Evolutionary conservation across 2,329 filamentous ascomycete species (phyloP), one percentile per base, ranked within the genome.

Genomic region (Pseudocercospora vitis): DNA sequence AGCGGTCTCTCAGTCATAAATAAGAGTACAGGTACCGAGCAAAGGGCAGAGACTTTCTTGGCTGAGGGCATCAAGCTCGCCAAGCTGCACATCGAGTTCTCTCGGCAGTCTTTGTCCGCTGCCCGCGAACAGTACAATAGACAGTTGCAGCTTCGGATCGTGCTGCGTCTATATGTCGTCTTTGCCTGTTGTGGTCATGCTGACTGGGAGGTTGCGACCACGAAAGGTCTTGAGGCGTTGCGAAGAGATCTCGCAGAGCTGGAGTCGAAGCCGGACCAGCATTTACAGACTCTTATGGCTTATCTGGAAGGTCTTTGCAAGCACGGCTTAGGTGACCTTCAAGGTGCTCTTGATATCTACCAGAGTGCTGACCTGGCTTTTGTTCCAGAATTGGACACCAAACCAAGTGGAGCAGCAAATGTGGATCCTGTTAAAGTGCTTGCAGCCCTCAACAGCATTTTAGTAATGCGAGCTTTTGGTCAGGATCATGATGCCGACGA

Each of bases 301-400:
- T 96, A 96, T 70, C 81, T 96, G 14, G 77, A 80, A 0, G 91
- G 87, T 0, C 81, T 88, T 6, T 87, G 90, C 62, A 77, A 84
- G 48, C 92, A 96, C 73, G 88, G 86, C 14, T 85, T 80, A 4
- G 91, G 90, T 12, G 79, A 90, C 58, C 77, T 94, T 1, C 74
- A 81, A n/a, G 73, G 75, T 2, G 91, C 92, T 3, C 73, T 91
- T 11, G 63, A 75, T 3, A 78, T 86, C 7, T 96, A 89, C 70
- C 78, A 81, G 55, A 79, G 83, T 33, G 73, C 79, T 1, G 71
- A 75, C n/a, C 49, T 63, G 21, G 19, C 46, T 14, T 84, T 95
- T 61, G 73, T 75, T 1, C 71, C 89, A 49, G 39, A 50, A 12
- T 24, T 45, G 33, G 42, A 61, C 59, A 14, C 50, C 9, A 69